A percentile compares a stretch with the other conserved stretches of the same genome.
Conservation (phyloP, 148 eudicot genomes). For the Salicornia ramosissima region DNA sequence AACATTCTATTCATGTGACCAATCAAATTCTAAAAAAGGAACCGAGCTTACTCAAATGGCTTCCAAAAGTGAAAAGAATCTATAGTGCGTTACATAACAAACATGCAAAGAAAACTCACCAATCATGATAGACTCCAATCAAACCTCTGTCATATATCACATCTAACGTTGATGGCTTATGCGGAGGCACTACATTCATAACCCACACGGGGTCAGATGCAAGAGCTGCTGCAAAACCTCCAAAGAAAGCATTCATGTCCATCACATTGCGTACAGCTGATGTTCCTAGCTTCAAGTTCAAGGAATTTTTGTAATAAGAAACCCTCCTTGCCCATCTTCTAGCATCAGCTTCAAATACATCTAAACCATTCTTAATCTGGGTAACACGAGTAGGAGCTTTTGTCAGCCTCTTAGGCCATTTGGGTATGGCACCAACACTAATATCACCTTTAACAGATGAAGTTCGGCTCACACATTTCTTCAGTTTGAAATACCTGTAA, state of each 20-base stretch:
- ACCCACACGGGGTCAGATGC: constrained; percentile 91
- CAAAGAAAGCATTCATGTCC: constrained; percentile 98
- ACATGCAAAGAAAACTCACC: constrained; percentile 50
- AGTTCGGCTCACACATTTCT: constrained; percentile 80
- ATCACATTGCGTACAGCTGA: constrained; percentile 78
- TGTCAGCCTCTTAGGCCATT: constrained; percentile 89
- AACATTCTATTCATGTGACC: no score
- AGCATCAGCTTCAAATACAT: constrained; percentile 80
- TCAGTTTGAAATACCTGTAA: constrained; percentile 78
- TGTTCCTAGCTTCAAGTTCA: constrained; percentile 72
- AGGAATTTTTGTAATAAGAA: constrained; percentile 64
- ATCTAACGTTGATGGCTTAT: constrained; percentile 68
- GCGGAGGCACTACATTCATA: constrained; percentile 93
- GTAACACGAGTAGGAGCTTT: constrained; percentile 71
- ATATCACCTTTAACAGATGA: constrained; percentile 56
- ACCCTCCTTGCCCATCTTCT: constrained; percentile 78
- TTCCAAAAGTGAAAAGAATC: not conserved
- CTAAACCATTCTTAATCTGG: constrained; percentile 63
- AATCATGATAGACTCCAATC: constrained; percentile 89
- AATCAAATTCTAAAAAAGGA: not conserved
- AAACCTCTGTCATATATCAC: constrained; percentile 90
- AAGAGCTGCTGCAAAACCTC: constrained; percentile 95
- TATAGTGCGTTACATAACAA: not conserved
- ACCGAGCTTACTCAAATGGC: not conserved
- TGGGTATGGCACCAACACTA: constrained; percentile 72